These are phyloP conservation scores for Penicillium sp. DNA, from an alignment of 2,329 filamentous ascomycete species.

Conservation along the genomic window DNA sequence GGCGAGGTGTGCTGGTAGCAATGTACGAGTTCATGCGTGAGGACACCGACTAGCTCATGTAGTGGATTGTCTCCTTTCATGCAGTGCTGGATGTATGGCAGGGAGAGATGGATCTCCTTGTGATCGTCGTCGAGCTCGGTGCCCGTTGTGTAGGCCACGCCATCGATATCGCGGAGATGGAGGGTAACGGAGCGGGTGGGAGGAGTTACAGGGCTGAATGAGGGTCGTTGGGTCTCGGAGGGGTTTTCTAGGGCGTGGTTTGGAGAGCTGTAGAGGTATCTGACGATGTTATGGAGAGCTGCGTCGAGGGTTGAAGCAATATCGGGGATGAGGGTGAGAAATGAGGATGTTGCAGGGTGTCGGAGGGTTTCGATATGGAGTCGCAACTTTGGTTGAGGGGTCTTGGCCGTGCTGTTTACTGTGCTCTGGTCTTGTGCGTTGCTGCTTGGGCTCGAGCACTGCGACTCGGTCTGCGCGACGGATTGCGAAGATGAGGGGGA, in stretches of 20 bases:
- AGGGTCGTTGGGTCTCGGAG: constrained; percentile 8
- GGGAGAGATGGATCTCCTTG: constrained; percentile 87
- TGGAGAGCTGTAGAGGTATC: constrained; percentile 59
- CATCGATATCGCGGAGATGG: constrained; percentile 69
- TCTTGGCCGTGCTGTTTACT: constrained; percentile 3
- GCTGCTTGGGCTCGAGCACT: constrained; percentile 1
- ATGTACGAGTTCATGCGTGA: constrained; percentile 91
- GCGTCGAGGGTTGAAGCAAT: constrained; percentile 54
- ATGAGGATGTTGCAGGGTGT: constrained; percentile 45
- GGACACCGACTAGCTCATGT: constrained; percentile 70
- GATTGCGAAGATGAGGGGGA: constrained; percentile 9
- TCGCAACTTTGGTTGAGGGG: constrained; percentile 34
- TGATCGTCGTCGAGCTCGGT: constrained; percentile 74
- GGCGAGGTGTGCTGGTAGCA: constrained; percentile 78
- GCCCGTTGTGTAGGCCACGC: constrained; percentile 85
- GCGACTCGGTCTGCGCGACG: constrained; percentile 2
- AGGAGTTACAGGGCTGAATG: constrained; percentile 43
- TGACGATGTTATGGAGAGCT: constrained; percentile 64
- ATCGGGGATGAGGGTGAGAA: constrained; percentile 63
- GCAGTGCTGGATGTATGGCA: constrained; percentile 60
- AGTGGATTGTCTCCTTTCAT: constrained; percentile 24
- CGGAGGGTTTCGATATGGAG: constrained; percentile 33
- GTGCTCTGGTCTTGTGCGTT: background rate
- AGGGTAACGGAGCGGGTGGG: constrained; percentile 82
- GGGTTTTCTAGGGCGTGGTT: background rate